These are phyloP conservation scores for Trematosphaeria pertusa DNA, from an alignment of 2,329 filamentous ascomycete genomes.

Conservation along the genomic window DNA sequence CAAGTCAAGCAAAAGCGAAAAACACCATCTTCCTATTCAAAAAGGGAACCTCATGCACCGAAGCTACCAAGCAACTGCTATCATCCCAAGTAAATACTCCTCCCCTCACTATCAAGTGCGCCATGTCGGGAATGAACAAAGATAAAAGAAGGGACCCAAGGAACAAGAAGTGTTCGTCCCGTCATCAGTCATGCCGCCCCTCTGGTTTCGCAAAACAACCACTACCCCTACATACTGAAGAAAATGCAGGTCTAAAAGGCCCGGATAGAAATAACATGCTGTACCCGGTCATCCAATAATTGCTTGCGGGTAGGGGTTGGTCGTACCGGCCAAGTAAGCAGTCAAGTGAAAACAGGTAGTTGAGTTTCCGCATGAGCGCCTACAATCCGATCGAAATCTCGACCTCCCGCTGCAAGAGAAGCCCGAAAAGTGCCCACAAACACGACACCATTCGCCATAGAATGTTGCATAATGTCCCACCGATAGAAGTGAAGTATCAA, in stretches of 20 bases:
- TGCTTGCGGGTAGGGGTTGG: too few species aligned
- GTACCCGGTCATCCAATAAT: slow-evolving; percentile 1
- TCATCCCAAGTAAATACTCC: slow-evolving; percentile 18
- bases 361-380: too few species aligned
- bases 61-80: slow-evolving; percentile 6
- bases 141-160: background rate
- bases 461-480: slow-evolving; percentile 21
- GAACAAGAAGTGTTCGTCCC: slow-evolving; percentile 22
- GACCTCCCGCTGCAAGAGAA: too few species aligned
- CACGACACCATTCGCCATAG: slow-evolving; percentile 22
- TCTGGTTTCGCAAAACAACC: slow-evolving; percentile 7
- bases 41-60: slow-evolving; percentile 15
- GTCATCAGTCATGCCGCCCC: slow-evolving; percentile 26
- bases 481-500: slow-evolving; percentile 19
- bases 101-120: background rate
- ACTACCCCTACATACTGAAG: slow-evolving; percentile 8
- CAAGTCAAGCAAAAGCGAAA: too few species aligned
- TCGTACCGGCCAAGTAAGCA: too few species aligned
- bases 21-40: slow-evolving; percentile 20
- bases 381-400: too few species aligned
- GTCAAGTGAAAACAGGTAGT: too few species aligned
- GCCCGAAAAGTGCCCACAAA: slow-evolving; percentile 5
- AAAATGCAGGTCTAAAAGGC: slow-evolving; percentile 13
- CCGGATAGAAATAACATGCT: slow-evolving; percentile 9
- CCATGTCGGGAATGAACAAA: background rate